A percentile compares a stretch with the other conserved stretches of the same genome.
Conservation (phyloP, 176 grass and related monocot genomes). For the Triticum turgidum region DNA sequence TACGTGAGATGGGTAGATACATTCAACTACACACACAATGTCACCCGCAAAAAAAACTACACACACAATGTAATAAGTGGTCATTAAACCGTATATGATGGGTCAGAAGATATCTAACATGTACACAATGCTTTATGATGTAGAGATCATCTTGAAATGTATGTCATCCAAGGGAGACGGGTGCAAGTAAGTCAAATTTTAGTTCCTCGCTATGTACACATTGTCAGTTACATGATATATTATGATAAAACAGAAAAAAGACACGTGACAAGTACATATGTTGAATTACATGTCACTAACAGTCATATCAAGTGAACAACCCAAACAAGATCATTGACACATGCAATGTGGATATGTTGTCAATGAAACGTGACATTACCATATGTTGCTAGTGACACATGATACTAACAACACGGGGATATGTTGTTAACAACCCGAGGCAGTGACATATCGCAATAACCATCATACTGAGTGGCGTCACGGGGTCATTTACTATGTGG, state of each 20-base stretch:
- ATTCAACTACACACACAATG: background rate
- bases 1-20: background rate
- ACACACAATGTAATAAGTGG: background rate
- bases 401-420: too few relatives aligned
- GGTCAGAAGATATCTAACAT: background rate
- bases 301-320: too few relatives aligned
- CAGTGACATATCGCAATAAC: too few relatives aligned
- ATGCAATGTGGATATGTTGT: too few relatives aligned
- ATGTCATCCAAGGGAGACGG: background rate
- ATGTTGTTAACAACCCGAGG: too few relatives aligned
- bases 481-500: too few relatives aligned
- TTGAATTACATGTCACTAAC: background rate
- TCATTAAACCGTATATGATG: background rate
- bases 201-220: background rate
- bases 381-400: too few relatives aligned
- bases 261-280: background rate
- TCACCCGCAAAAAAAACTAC: too few relatives aligned
- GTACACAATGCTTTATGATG: background rate
- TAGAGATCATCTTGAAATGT: too few relatives aligned
- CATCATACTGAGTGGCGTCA: too few relatives aligned
- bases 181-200: background rate
- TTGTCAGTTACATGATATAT: background rate
- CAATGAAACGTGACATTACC: too few relatives aligned
- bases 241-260: background rate
- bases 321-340: too few relatives aligned